These are phyloP conservation scores for Saccharomycopsis selenospora DNA, from an alignment of 805 yeast genomes.

Conservation along the genomic window DNA sequence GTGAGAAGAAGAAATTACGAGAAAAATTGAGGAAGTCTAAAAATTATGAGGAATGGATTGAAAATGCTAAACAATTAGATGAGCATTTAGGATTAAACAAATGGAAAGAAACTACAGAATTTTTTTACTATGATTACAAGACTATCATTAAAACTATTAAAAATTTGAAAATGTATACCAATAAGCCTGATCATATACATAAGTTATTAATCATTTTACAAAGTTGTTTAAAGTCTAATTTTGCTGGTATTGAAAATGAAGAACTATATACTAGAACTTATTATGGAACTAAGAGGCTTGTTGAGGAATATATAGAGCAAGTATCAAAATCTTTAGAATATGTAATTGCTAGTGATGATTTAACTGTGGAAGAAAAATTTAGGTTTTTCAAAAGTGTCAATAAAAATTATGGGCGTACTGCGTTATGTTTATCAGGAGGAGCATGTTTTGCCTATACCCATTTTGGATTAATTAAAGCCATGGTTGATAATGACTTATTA, in stretches of 20 bases:
- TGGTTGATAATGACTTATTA: slow-evolving; percentile 56
- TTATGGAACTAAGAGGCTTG: slow-evolving; percentile 62
- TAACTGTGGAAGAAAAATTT: slow-evolving; percentile 38
- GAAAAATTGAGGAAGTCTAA: slow-evolving; percentile 41
- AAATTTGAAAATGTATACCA: slow-evolving; percentile 34
- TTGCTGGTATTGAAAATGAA: slow-evolving; percentile 73
- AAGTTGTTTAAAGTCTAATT: slow-evolving; percentile 62
- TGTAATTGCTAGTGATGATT: slow-evolving; percentile 33
- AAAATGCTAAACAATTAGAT: slow-evolving; percentile 52
- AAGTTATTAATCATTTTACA: slow-evolving; percentile 52
- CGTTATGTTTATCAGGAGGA: slow-evolving; percentile 70
- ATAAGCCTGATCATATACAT: slow-evolving; percentile 29
- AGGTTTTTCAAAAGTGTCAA: slow-evolving; percentile 49
- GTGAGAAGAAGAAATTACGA: slow-evolving; percentile 44
- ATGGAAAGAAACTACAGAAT: slow-evolving; percentile 57
- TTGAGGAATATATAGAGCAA: slow-evolving; percentile 47
- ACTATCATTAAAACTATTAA: slow-evolving; percentile 44
- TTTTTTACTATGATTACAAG: slow-evolving; percentile 61
- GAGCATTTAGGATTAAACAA: slow-evolving; percentile 47
- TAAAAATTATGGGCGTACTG: slow-evolving; percentile 64
- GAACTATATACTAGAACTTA: slow-evolving; percentile 65
- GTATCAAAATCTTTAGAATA: slow-evolving; percentile 42
- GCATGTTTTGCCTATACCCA: slow-evolving; percentile 74
- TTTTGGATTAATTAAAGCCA: slow-evolving; percentile 67
- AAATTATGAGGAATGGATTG: slow-evolving; percentile 55